Percentiles rank a stretch among this genome's conserved stretches.
Evolutionary conservation across 495 filamentous ascomycete species (phyloP).

Genomic region (Neurospora sp.): DNA sequence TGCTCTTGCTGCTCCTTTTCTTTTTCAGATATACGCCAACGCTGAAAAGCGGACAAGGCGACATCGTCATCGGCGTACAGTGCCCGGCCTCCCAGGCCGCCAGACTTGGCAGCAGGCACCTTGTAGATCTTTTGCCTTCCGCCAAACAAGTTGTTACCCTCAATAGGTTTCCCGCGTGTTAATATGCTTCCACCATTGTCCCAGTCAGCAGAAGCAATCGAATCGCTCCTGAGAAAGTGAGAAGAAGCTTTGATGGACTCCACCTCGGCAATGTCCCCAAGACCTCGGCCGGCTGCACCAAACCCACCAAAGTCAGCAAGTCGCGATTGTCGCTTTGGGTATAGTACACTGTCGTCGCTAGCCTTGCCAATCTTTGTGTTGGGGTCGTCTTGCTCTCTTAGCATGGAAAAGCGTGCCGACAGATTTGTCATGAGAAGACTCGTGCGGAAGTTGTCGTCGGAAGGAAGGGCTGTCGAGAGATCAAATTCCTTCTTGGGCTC

Average conservation of each 20-base stretch:
- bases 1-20: conserved; percentile 41
- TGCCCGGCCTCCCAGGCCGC: conserved; percentile 55
- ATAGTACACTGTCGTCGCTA: conserved; percentile 85
- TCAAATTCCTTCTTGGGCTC: conserved; percentile 60
- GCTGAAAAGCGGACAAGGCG: conserved; percentile 68
- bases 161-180: conserved; percentile 69
- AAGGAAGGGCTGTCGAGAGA: conserved; percentile 61
- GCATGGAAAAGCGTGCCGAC: conserved; percentile 92
- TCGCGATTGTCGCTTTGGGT: conserved; percentile 67
- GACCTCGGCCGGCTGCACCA: conserved; percentile 36
- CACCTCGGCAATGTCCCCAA: conserved; percentile 84
- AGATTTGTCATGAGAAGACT: conserved; percentile 93
- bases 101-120: conserved; percentile 48
- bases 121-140: conserved; percentile 95
- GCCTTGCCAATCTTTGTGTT: conserved; percentile 80
- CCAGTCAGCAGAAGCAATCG: conserved; percentile 61
- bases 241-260: conserved; percentile 57
- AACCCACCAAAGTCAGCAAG: conserved; percentile 45
- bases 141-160: conserved; percentile 92
- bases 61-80: conserved; percentile 77
- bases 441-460: conserved; percentile 88
- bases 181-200: conserved; percentile 59
- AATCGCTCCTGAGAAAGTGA: conserved; percentile 33
- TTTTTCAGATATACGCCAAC: conserved; percentile 43
- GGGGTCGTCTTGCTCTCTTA: conserved; percentile 87